Evolutionary conservation across 441 rosid species (phyloP), one percentile per base, ranked within the genome.

Genomic region (Brassica balearica): DNA sequence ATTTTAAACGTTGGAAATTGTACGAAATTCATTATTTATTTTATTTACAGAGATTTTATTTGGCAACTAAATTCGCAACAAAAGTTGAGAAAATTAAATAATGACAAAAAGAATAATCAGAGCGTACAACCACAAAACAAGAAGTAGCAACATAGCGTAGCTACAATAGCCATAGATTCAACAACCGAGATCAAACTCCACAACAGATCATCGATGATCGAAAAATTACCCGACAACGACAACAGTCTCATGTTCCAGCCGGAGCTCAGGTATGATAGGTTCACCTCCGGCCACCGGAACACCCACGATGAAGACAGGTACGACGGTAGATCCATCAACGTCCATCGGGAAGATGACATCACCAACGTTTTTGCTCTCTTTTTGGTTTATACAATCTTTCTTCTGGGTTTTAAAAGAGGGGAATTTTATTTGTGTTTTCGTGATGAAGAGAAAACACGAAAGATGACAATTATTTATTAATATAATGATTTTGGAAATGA

Each of bases 111-210:
- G 17, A 64, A 69, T 15, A 14, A 8, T 91, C 86, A 93, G 65
- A 91, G 85, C 14, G 92, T 89, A 78, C 98, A 93, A 3, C 97
- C 97, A 65, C 98, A 93, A 73, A 87, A 91, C 43, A 93, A 34
- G 72, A 91, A 90, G 90, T 85, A 93, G 82, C 77, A 91, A 71
- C 97, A 91, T 34, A 93, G 84, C 86, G 88, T 91, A 20, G 94
- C 63, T 34, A 67, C 87, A 14, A 91, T 78, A 81, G 85, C 93
- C 2, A 93, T 67, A 14, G 98, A 88, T 76, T 93, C 98, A 27
- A 93, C 27, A 43, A 86, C 84, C 9, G 87, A 83, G 36, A 89
- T 83, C 14, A 91, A 80, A 38, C 80, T 79, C 90, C 97, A 93
- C 72, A 90, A 70, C 10, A 89, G 77, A 38, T 93, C 90, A 75